phyloP scores from a whole-genome alignment of 306 rosid species.

The Geum urbanum region DNA sequence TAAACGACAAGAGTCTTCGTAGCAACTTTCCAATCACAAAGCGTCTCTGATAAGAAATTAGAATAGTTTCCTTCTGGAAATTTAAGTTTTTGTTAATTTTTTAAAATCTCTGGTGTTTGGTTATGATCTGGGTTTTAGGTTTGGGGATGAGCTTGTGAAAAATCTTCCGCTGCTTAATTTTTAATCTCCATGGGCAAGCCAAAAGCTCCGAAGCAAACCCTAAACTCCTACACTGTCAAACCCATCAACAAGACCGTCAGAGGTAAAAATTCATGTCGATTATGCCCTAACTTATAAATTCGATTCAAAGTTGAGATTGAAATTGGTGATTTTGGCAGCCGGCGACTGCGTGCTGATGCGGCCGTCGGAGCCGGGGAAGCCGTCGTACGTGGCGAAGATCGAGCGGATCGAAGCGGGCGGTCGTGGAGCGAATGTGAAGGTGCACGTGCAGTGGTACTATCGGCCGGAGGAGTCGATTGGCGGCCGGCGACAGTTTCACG shows the following conservation, averaged over 20 bases:
- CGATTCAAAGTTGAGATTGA: neutral
- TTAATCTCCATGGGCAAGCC: constrained; percentile 67
- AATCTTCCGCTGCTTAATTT: neutral
- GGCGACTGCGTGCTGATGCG: constrained; percentile 95
- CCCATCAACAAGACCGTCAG: constrained; percentile 65
- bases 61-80: no score
- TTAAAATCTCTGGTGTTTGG: neutral
- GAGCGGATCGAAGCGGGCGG: constrained; percentile 93
- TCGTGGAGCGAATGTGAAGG: constrained; percentile 89
- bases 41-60: no score
- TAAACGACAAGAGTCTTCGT: no score
- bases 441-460: constrained; percentile 91
- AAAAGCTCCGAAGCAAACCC: constrained; percentile 84
- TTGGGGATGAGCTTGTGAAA: neutral
- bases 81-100: neutral
- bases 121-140: neutral
- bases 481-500: constrained; percentile 97
- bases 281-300: neutral
- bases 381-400: constrained; percentile 90
- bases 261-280: constrained; percentile 35
- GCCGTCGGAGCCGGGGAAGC: constrained; percentile 71
- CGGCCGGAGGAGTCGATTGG: constrained; percentile 99
- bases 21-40: no score
- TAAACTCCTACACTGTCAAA: constrained; percentile 88
- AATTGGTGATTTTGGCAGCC: constrained; percentile 29